Conservation (phyloP, 2,329 filamentous ascomycete genomes). For the Daldinia eschscholtzii region DNA sequence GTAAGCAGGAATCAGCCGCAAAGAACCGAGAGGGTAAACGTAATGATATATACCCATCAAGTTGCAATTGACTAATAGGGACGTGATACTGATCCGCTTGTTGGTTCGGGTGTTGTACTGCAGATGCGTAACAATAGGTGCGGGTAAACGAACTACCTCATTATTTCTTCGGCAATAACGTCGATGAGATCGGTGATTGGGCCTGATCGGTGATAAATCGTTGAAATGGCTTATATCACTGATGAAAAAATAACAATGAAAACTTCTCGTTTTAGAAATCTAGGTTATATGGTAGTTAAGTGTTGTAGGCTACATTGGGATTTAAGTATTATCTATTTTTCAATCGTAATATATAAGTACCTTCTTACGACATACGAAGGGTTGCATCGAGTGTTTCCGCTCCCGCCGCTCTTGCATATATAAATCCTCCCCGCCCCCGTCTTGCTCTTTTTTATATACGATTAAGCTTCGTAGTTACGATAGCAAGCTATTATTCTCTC, state of each 20-base stretch:
- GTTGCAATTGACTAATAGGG: background rate
- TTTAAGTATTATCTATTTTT: background rate
- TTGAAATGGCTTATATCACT: background rate
- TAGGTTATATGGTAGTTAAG: background rate
- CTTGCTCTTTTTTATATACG: background rate
- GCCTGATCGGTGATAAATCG: conserved; percentile 3
- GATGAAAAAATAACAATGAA: background rate
- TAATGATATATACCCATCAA: conserved; percentile 3
- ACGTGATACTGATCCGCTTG: background rate
- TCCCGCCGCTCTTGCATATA: conserved; percentile 6
- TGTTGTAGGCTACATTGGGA: background rate
- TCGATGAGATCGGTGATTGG: background rate
- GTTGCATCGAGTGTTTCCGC: background rate
- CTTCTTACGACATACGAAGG: background rate
- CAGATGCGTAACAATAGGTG: background rate
- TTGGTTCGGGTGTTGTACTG: conserved; percentile 5
- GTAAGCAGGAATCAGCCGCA: background rate
- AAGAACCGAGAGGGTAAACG: background rate
- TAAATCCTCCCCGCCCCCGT: background rate
- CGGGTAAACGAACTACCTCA: background rate
- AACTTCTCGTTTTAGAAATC: background rate
- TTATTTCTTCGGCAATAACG: background rate
- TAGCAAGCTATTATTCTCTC: background rate
- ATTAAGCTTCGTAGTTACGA: background rate
- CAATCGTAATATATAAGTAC: too few relatives aligned